phyloP scores from a whole-genome alignment of 1,284 basidiomycete genomes.

The Thelephora terrestris region DNA sequence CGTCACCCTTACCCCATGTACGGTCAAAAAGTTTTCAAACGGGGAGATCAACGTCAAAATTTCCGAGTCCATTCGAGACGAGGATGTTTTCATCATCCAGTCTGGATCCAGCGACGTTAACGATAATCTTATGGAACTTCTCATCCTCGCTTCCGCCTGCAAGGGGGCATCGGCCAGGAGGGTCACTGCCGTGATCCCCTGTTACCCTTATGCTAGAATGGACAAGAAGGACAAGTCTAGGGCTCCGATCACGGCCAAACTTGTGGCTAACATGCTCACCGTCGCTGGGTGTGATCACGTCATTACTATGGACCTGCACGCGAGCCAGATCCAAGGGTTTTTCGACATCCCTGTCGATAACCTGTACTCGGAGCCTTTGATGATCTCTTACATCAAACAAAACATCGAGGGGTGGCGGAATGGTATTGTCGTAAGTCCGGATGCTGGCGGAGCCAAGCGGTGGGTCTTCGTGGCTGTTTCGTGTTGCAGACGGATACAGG shows the following conservation, averaged over 20 bases:
- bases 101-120: slow-evolving; percentile 72
- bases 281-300: slow-evolving; percentile 98
- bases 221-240: slow-evolving; percentile 98
- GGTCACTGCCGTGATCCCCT: slow-evolving; percentile 97
- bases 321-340: slow-evolving; percentile 98
- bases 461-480: slow-evolving; percentile 27
- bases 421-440: slow-evolving; percentile 91
- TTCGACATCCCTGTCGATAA: slow-evolving; percentile 99
- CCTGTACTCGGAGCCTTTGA: slow-evolving; percentile 81
- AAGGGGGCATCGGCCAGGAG: slow-evolving; percentile 94
- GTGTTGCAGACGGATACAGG: no score
- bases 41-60: slow-evolving; percentile 92
- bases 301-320: slow-evolving; percentile 98
- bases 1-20: slow-evolving; percentile 82
- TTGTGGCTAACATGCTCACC: slow-evolving; percentile 95
- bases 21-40: slow-evolving; percentile 94
- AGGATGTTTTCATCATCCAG: slow-evolving; percentile 96
- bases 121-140: slow-evolving; percentile 85
- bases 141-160: slow-evolving; percentile 88
- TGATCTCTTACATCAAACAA: slow-evolving; percentile 85
- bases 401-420: slow-evolving; percentile 83
- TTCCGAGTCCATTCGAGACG: slow-evolving; percentile 90
- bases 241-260: slow-evolving; percentile 96
- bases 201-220: slow-evolving; percentile 94
- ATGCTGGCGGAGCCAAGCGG: slow-evolving; percentile 98